Evolutionary conservation across 805 yeast genomes (phyloP).

Genomic region (Saccharomycopsis sp.): DNA sequence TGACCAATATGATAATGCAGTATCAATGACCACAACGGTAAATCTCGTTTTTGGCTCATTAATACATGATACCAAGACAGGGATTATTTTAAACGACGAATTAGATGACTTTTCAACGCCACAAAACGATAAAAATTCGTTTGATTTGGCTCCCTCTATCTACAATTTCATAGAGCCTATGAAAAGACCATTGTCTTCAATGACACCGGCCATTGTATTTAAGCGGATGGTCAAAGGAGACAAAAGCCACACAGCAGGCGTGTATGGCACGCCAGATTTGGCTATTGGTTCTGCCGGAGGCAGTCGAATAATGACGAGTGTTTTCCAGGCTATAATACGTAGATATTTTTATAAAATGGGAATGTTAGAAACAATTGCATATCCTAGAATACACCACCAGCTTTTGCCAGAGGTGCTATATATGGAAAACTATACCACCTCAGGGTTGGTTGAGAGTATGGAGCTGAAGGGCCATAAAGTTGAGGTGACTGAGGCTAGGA

Average conservation of each 20-base stretch:
- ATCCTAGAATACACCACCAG: conserved; percentile 87
- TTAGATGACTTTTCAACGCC: conserved; percentile 94
- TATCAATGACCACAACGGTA: conserved; percentile 82
- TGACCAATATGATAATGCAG: conserved; percentile 70
- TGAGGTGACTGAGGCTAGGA: conserved; percentile 37
- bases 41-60: conserved; percentile 78
- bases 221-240: conserved; percentile 25
- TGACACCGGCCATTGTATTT: conserved; percentile 67
- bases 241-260: not conserved
- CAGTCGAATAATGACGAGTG: conserved; percentile 73
- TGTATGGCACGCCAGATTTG: conserved; percentile 45
- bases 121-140: conserved; percentile 54
- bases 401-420: conserved; percentile 63
- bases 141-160: conserved; percentile 72
- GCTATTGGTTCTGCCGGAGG: conserved; percentile 95
- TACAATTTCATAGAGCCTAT: conserved; percentile 71
- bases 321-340: conserved; percentile 74
- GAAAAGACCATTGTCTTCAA: conserved; percentile 80
- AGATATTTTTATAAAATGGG: conserved; percentile 51
- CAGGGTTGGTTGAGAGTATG: conserved; percentile 34
- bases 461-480: conserved; percentile 44
- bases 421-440: conserved; percentile 51
- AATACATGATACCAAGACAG: conserved; percentile 76
- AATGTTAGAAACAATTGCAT: conserved; percentile 63
- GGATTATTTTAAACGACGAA: conserved; percentile 77